Evolutionary conservation across 202 grass and related monocot species (phyloP).

Genomic region (Setaria italica): DNA sequence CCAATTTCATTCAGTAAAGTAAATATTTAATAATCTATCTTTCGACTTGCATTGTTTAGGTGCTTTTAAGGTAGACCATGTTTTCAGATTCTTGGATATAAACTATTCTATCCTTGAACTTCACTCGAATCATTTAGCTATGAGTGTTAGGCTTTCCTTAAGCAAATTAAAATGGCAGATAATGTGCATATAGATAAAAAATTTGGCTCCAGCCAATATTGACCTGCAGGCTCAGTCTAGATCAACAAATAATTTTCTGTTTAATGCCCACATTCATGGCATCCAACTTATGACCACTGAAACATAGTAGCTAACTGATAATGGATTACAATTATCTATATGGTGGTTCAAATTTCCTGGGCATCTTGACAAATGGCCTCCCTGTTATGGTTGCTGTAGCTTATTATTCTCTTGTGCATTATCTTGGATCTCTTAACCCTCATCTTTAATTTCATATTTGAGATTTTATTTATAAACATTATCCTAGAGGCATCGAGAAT

Average conservation of each 20-base stretch:
- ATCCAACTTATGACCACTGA: conserved; percentile 2
- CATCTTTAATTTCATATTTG: conserved; percentile 2
- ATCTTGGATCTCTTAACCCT: not conserved
- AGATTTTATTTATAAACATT: conserved; percentile 14
- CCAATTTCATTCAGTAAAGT: not conserved
- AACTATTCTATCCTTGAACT: not conserved
- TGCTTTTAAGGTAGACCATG: not conserved
- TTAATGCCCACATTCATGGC: conserved; percentile 8
- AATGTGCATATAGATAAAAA: not conserved
- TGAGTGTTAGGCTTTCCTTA: not conserved
- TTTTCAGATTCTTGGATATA: not conserved
- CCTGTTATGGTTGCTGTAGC: conserved; percentile 7
- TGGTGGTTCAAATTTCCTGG: not conserved
- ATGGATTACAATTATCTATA: conserved; percentile 20
- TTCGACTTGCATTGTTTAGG: not conserved
- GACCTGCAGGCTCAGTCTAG: not conserved
- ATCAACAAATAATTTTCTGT: conserved; percentile 18
- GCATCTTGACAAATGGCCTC: conserved; percentile 9
- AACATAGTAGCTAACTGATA: not conserved
- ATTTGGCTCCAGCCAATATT: not conserved
- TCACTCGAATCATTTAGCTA: conserved; percentile 1
- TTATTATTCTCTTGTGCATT: not conserved
- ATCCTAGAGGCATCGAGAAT: not conserved
- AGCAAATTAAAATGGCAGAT: conserved; percentile 2
- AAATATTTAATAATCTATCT: not conserved